Evolutionary conservation across 179 eudicot species (phyloP).

Genomic region (Sideroxylon spinosum): DNA sequence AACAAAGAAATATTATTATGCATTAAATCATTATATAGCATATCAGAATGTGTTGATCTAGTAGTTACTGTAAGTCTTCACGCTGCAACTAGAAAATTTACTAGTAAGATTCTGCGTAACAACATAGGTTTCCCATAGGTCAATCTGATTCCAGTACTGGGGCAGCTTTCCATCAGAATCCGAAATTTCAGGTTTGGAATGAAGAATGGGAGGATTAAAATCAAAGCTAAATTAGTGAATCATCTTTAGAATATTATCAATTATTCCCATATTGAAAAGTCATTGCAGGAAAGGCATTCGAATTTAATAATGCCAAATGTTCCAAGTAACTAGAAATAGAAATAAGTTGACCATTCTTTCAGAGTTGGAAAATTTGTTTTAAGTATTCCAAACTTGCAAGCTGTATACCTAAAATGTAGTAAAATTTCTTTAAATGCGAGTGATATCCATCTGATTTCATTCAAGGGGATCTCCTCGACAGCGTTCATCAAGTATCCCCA

Average conservation of each 20-base stretch:
- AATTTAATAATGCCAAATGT: not conserved
- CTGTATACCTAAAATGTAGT: not conserved
- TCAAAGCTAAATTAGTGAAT: too few species aligned
- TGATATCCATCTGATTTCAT: not conserved
- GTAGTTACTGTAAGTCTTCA: not conserved
- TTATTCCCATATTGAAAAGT: not conserved
- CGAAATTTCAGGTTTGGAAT: not conserved
- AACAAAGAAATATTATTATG: constrained; percentile 14
- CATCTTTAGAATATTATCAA: not conserved
- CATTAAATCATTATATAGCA: not conserved
- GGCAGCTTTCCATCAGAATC: not conserved
- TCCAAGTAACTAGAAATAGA: not conserved
- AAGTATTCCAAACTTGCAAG: not conserved
- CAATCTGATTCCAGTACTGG: not conserved
- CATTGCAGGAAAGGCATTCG: not conserved
- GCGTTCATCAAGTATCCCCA: too few species aligned
- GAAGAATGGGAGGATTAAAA: not conserved
- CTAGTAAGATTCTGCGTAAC: not conserved
- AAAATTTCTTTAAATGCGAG: not conserved
- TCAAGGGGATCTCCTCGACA: too few species aligned
- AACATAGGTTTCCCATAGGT: too few species aligned
- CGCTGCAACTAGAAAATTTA: not conserved
- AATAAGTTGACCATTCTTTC: not conserved
- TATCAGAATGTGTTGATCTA: not conserved
- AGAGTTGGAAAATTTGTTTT: too few species aligned